Conservation (phyloP, 805 yeast genomes). For the Zygoascus bituminiphila region DNA sequence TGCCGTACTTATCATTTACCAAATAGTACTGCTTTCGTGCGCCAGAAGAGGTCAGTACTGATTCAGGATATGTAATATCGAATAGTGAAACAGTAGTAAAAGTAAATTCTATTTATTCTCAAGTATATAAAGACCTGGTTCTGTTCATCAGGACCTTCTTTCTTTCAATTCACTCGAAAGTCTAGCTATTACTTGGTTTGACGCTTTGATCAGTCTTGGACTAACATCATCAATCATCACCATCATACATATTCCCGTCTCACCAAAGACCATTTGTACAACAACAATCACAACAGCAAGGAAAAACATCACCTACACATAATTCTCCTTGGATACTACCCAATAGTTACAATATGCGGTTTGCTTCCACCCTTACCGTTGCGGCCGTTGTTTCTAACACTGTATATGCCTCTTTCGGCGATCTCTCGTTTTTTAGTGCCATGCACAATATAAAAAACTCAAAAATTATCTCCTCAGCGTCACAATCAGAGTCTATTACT, state of each 20-base stretch:
- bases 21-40: no score
- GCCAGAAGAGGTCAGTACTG: no score
- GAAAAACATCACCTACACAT: no score
- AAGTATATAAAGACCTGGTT: background rate
- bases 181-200: background rate
- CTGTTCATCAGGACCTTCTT: background rate
- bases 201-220: no score
- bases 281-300: no score
- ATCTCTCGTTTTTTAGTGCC: background rate
- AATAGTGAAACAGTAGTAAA: background rate
- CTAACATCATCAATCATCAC: no score
- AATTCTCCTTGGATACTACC: no score
- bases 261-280: no score
- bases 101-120: background rate
- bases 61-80: background rate
- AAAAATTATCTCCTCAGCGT: background rate
- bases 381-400: conserved; percentile 4
- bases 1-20: no score
- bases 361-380: conserved; percentile 1
- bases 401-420: background rate
- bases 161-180: background rate
- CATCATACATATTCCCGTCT: no score
- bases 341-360: background rate
- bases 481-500: background rate
- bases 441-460: background rate